Evolutionary conservation across 2,329 filamentous ascomycete genomes (phyloP).

Genomic region (Sporothrix curviconia): DNA sequence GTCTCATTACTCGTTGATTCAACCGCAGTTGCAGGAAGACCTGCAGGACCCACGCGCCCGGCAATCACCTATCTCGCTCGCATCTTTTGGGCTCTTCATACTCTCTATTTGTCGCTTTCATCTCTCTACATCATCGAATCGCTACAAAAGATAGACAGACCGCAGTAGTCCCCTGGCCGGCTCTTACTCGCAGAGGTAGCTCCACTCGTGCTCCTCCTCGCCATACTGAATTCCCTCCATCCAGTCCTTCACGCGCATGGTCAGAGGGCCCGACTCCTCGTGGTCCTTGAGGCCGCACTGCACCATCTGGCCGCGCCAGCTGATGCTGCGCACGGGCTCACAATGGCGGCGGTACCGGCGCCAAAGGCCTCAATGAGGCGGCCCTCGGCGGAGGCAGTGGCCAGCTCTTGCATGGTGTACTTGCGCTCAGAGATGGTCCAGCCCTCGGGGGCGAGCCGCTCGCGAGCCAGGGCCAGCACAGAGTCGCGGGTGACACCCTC

Average conservation of each 20-base stretch:
- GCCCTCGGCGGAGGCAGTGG: constrained; percentile 75
- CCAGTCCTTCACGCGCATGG: constrained; percentile 87
- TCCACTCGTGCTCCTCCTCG: constrained; percentile 88
- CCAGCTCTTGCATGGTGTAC: constrained; percentile 82
- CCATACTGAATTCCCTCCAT: constrained; percentile 95
- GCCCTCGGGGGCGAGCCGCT: constrained; percentile 75
- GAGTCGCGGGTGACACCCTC: constrained; percentile 93
- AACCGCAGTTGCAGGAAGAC: too few relatives aligned
- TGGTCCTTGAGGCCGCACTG: constrained; percentile 74
- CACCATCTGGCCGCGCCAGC: constrained; percentile 76
- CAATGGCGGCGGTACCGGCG: constrained; percentile 86
- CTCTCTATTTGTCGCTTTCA: not conserved
- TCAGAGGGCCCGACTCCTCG: constrained; percentile 83
- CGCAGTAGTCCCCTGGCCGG: too few relatives aligned
- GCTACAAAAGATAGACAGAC: not conserved
- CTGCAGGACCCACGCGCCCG: too few relatives aligned
- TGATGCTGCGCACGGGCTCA: constrained; percentile 81
- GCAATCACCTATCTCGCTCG: too few relatives aligned
- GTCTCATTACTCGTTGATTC: too few relatives aligned
- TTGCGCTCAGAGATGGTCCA: constrained; percentile 87
- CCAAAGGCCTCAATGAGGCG: constrained; percentile 90
- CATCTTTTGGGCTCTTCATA: too few relatives aligned
- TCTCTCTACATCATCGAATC: not conserved
- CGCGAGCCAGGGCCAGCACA: constrained; percentile 75
- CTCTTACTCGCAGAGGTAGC: constrained; percentile 46